These are phyloP conservation scores for Pseudocercospora macadamiae DNA, from an alignment of 2,329 filamentous ascomycete genomes.

Conservation along the genomic window DNA sequence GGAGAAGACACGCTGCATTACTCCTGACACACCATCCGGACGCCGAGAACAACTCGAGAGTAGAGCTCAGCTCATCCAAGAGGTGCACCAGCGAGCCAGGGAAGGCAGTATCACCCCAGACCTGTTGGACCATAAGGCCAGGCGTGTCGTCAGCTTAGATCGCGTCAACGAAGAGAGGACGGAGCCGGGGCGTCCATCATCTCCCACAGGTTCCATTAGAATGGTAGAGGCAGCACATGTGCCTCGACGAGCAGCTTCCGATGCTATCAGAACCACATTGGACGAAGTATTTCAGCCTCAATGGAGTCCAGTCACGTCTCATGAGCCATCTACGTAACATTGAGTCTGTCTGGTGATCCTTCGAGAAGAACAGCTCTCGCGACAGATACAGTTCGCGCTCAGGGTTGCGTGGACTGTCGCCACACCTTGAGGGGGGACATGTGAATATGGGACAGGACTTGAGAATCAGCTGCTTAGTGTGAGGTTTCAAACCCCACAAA, in stretches of 20 bases:
- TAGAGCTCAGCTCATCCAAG: constrained; percentile 15
- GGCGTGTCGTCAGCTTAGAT: not conserved
- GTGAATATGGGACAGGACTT: too few relatives aligned
- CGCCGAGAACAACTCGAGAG: constrained; percentile 17
- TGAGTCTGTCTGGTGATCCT: not conserved
- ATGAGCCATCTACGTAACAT: not conserved
- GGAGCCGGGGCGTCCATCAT: constrained; percentile 4
- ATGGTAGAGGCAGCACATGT: constrained; percentile 10
- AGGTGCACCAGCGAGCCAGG: constrained; percentile 4
- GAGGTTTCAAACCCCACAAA: too few relatives aligned
- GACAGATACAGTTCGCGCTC: not conserved
- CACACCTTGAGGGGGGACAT: too few relatives aligned
- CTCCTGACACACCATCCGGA: constrained; percentile 14
- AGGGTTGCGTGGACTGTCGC: too few relatives aligned
- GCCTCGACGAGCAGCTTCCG: not conserved
- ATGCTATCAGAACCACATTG: constrained; percentile 7
- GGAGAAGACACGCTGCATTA: constrained; percentile 8
- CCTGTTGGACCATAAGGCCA: not conserved
- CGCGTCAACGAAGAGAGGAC: not conserved
- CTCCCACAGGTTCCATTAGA: constrained; percentile 14
- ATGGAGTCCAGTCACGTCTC: constrained; percentile 7
- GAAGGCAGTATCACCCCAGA: constrained; percentile 11
- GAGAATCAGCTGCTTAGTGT: too few relatives aligned
- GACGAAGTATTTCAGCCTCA: constrained; percentile 14
- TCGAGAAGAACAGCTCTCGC: too few relatives aligned